Evolutionary conservation across 2,329 filamentous ascomycete genomes (phyloP).

Genomic region (Exophiala sp.): DNA sequence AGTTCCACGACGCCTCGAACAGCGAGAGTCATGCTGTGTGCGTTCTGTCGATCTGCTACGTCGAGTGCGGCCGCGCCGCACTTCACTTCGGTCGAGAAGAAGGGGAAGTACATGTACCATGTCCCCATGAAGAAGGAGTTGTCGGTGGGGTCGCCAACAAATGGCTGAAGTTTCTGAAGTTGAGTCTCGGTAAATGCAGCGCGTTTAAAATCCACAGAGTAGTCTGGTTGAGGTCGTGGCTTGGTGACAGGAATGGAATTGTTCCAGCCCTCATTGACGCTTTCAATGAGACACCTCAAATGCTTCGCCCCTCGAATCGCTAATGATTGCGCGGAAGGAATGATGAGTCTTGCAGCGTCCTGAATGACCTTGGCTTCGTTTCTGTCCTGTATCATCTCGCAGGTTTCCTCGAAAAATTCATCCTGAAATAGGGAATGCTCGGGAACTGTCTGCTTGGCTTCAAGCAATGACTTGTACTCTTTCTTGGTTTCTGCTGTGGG

Average conservation of each 20-base stretch:
- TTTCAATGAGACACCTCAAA: slow-evolving; percentile 30
- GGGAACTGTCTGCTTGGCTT: slow-evolving; percentile 28
- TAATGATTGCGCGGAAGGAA: too few species aligned
- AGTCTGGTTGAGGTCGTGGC: slow-evolving; percentile 37
- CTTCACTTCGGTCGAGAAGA: slow-evolving; percentile 30
- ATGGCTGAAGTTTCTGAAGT: slow-evolving; percentile 33
- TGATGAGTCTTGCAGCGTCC: too few species aligned
- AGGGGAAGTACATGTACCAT: slow-evolving; percentile 30
- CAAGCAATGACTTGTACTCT: slow-evolving; percentile 30
- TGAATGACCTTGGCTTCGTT: too few species aligned
- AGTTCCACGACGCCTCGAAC: slow-evolving; percentile 40
- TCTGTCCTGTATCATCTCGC: too few species aligned
- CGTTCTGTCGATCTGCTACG: slow-evolving; percentile 32
- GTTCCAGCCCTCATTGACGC: slow-evolving; percentile 35
- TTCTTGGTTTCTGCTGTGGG: slow-evolving; percentile 29
- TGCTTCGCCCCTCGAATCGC: too few species aligned
- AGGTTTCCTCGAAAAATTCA: too few species aligned
- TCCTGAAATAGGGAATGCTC: neutral
- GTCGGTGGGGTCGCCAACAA: slow-evolving; percentile 25
- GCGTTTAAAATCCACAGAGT: slow-evolving; percentile 35
- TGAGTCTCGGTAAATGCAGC: slow-evolving; percentile 36
- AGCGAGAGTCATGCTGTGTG: slow-evolving; percentile 34
- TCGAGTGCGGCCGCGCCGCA: slow-evolving; percentile 28
- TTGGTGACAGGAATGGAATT: slow-evolving; percentile 30
- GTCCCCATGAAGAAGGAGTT: slow-evolving; percentile 28